Conservation (phyloP, 768 basidiomycete genomes). For the Phylloporus arenicola region DNA sequence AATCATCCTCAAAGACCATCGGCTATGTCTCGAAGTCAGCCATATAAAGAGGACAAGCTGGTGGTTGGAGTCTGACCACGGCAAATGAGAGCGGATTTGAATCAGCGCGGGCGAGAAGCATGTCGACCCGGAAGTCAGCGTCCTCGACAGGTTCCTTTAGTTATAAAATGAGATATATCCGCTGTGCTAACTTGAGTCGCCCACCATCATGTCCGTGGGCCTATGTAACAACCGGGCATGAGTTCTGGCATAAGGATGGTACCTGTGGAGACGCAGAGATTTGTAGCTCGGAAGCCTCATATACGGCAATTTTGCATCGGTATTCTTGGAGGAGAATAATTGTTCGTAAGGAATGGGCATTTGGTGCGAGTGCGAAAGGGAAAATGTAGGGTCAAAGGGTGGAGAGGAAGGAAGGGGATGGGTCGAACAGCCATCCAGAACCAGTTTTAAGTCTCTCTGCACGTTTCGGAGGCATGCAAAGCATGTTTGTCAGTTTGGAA, state of each 20-base stretch:
- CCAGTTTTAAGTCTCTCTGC: conserved; percentile 15
- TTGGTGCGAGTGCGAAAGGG: conserved; percentile 2
- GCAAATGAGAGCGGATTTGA: conserved; percentile 6
- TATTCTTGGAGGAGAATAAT: conserved; percentile 5
- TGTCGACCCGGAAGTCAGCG: conserved; percentile 4
- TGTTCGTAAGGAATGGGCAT: conserved; percentile 22
- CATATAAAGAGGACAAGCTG: background rate
- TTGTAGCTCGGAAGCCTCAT: conserved; percentile 22
- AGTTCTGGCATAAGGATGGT: conserved; percentile 19
- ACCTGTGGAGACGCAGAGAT: conserved; percentile 13
- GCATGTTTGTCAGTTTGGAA: conserved; percentile 15
- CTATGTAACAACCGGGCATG: background rate
- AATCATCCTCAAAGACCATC: conserved; percentile 16
- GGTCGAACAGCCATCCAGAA: conserved; percentile 7
- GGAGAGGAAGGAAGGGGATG: background rate
- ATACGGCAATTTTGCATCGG: conserved; percentile 6
- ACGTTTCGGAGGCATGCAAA: conserved; percentile 26
- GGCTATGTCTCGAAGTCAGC: conserved; percentile 10
- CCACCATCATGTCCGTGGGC: conserved; percentile 9
- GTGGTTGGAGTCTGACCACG: conserved; percentile 9
- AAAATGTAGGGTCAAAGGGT: background rate
- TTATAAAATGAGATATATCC: conserved; percentile 3
- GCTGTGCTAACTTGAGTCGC: background rate
- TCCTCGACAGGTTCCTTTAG: conserved; percentile 14
- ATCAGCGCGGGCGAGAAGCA: background rate